phyloP scores from a whole-genome alignment of 1,284 basidiomycete species.

The Pascua guehoae region DNA sequence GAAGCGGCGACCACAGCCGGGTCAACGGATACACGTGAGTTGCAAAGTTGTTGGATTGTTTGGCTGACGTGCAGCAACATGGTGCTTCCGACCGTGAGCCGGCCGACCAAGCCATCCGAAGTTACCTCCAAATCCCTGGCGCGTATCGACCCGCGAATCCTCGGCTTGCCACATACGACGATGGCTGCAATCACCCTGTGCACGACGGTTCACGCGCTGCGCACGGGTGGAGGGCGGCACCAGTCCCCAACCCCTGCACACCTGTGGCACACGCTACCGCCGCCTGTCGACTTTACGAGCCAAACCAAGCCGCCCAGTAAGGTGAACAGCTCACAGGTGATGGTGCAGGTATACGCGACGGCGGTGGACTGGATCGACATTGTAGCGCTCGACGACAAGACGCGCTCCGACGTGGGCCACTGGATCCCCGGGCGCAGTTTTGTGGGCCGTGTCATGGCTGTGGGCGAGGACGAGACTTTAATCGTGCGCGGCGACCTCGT shows the following conservation, averaged over 20 bases:
- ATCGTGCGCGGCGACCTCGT: slow-evolving; percentile 76
- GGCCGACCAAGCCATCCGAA: slow-evolving; percentile 42
- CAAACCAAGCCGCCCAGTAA: slow-evolving; percentile 70
- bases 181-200: slow-evolving; percentile 72
- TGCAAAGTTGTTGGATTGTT: background rate
- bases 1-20: slow-evolving; percentile 22
- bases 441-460: slow-evolving; percentile 71
- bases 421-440: slow-evolving; percentile 73
- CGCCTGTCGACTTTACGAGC: slow-evolving; percentile 58
- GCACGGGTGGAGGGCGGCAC: slow-evolving; percentile 12
- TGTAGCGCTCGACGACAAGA: slow-evolving; percentile 57
- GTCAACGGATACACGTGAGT: slow-evolving; percentile 37
- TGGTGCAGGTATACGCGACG: slow-evolving; percentile 81
- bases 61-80: slow-evolving; percentile 50
- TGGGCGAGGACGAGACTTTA: slow-evolving; percentile 72
- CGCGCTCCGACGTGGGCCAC: slow-evolving; percentile 40
- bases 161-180: slow-evolving; percentile 72
- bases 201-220: slow-evolving; percentile 16
- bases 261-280: slow-evolving; percentile 46
- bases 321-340: slow-evolving; percentile 62
- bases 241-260: slow-evolving; percentile 50
- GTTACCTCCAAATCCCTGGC: slow-evolving; percentile 27
- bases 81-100: slow-evolving; percentile 58
- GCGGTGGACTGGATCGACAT: slow-evolving; percentile 71
- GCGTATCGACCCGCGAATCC: slow-evolving; percentile 62